These are phyloP conservation scores for Cymodocea nodosa DNA, from an alignment of 116 monocot genomes.

Conservation along the genomic window DNA sequence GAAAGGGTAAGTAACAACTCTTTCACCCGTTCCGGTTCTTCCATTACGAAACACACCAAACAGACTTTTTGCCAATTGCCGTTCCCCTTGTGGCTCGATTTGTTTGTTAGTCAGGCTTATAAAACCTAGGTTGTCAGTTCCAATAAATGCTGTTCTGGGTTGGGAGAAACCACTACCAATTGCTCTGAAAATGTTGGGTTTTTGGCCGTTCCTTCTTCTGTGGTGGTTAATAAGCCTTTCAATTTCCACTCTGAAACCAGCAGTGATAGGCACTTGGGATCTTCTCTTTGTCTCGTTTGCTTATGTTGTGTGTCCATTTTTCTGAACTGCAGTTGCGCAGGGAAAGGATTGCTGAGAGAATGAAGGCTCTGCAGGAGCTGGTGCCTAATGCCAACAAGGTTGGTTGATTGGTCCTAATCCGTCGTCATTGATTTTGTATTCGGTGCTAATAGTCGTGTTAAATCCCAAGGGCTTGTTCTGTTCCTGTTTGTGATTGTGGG, in stretches of 20 bases:
- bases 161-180: not conserved
- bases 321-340: conserved; percentile 58
- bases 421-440: not conserved
- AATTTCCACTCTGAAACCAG: no score
- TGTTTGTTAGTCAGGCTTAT: not conserved
- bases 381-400: conserved; percentile 99
- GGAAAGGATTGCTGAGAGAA: conserved; percentile 93
- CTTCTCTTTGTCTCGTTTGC: not conserved
- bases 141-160: not conserved
- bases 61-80: not conserved
- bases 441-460: no score
- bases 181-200: not conserved
- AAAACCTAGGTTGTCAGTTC: conserved; percentile 4
- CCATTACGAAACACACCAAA: not conserved
- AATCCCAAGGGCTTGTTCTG: not conserved
- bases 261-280: not conserved
- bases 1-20: conserved; percentile 46
- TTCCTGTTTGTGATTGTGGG: not conserved
- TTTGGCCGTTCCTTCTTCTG: not conserved
- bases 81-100: not conserved
- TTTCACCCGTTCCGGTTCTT: not conserved
- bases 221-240: not conserved
- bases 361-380: conserved; percentile 89
- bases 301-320: not conserved
- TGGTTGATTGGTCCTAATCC: not conserved